phyloP scores from a whole-genome alignment of 139 green algal genomes.

The Raphidocelis subcapitata region DNA sequence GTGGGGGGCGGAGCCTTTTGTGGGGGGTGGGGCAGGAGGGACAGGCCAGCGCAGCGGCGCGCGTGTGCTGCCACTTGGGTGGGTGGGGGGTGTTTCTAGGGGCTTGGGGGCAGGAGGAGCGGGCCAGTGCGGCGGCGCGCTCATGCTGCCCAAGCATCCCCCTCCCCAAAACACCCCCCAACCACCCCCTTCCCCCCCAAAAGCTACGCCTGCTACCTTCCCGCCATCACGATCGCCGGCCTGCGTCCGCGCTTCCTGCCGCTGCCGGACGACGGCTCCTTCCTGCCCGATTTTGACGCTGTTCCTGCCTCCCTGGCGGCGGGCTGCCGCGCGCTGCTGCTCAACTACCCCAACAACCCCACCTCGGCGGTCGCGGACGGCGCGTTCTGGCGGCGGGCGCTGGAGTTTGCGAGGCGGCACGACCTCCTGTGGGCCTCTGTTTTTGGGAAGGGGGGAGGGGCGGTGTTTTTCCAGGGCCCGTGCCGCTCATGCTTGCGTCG shows the following conservation, averaged over 20 bases:
- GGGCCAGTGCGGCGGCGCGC: too few relatives aligned
- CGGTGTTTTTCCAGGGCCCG: too few relatives aligned
- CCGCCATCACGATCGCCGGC: constrained; percentile 36
- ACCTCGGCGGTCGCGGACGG: constrained; percentile 31
- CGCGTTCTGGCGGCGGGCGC: constrained; percentile 38
- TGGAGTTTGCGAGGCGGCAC: constrained; percentile 40
- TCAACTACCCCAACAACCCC: constrained; percentile 68
- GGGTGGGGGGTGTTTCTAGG: constrained; percentile 36
- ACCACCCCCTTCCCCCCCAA: neutral
- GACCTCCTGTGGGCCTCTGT: constrained; percentile 44
- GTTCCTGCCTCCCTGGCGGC: neutral
- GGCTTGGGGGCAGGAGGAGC: too few relatives aligned
- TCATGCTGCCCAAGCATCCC: constrained; percentile 44
- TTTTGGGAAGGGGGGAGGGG: too few relatives aligned
- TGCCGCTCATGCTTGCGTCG: too few relatives aligned
- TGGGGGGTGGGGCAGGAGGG: too few relatives aligned
- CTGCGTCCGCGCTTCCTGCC: constrained; percentile 35
- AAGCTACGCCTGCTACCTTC: neutral
- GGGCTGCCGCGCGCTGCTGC: constrained; percentile 30
- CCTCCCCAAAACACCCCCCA: constrained; percentile 33
- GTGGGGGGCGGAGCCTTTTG: neutral
- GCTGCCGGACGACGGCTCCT: constrained; percentile 8
- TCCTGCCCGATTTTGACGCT: constrained; percentile 27
- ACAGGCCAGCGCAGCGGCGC: neutral
- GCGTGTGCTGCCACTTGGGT: neutral